Base-by-base conservation (phyloP, 768 basidiomycete species). In the Fomitopsis serialis region DNA sequence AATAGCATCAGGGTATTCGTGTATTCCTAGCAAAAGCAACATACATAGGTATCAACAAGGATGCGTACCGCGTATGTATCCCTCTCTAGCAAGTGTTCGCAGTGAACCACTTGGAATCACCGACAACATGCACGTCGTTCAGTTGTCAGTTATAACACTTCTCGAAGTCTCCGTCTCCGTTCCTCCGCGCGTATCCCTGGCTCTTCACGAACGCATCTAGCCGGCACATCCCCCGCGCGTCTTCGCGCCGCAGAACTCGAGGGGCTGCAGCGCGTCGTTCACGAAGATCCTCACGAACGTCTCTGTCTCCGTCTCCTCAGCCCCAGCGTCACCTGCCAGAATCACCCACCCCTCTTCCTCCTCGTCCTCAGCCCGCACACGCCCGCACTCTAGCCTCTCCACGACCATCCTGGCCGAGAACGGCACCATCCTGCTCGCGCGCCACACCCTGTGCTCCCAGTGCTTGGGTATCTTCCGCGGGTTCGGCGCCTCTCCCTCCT, bases 351-450 rank as follows among this genome's bases (percentile, higher is more conserved):
- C 27, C 29, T 37, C 21, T 21, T n/a, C 27, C 29, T 37, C 21
- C 7, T 42, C 49, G 11, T 32, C 36, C 12, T 46, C 55, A 29
- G 32, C 32, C 19, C 24, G 36, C 15, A 62, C 62, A 5, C 34
- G 27, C 27, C 23, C 61, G 56, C 86, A 91, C n/a, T 50, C 40
- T 64, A 95, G 43, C 60, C 78, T 77, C 72, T 96, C 93, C 5
- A 82, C 78, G 19, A 89, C 78, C 79, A 95, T 80, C 52, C 85
- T 69, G 27, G 74, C 83, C 10, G 81, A 79, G 67, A 95, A 95
- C 0, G 93, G 87, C 9, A 89, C 84, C 63, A 94, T 68, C 12
- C 69, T 69, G 8, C 80, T 80, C 3, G 79, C 70, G 2, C 78
- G 54, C 85, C 87, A 92, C 1, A 68, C 63, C 45, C 52, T 32